phyloP scores from a whole-genome alignment of 2,329 filamentous ascomycete genomes.

The Grosmannia huntii region DNA sequence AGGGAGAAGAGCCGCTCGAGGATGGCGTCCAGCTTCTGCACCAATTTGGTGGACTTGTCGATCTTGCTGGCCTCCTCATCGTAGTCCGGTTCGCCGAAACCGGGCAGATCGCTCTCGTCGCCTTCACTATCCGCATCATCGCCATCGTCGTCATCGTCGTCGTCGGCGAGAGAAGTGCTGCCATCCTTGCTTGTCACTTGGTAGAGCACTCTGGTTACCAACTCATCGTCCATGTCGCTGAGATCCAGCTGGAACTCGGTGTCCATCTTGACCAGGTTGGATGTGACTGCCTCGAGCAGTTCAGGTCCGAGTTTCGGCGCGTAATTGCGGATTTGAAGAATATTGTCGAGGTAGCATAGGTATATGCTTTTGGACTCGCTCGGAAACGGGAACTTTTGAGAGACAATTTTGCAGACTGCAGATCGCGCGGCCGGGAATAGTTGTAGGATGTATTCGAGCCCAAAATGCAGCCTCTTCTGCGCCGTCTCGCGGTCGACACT shows the following conservation, averaged over 20 bases:
- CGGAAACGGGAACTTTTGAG: constrained; percentile 60
- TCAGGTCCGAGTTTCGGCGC: constrained; percentile 66
- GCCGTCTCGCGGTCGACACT: constrained; percentile 51
- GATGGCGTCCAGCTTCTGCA: constrained; percentile 83
- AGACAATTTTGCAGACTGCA: constrained; percentile 54
- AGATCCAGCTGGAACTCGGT: constrained; percentile 90
- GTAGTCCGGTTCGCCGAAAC: constrained; percentile 59
- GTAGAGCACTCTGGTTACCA: constrained; percentile 59
- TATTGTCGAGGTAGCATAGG: constrained; percentile 76
- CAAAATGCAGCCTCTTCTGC: constrained; percentile 61
- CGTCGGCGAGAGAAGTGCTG: not conserved
- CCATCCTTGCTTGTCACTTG: constrained; percentile 25
- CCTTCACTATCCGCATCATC: constrained; percentile 29
- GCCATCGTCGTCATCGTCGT: constrained; percentile 9
- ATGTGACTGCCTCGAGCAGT: constrained; percentile 70
- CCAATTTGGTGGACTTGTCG: constrained; percentile 63
- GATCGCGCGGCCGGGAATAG: constrained; percentile 70
- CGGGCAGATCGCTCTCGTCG: constrained; percentile 48
- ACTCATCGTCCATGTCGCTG: constrained; percentile 83
- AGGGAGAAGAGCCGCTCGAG: constrained; percentile 79
- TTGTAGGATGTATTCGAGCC: constrained; percentile 61
- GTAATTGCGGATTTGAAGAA: constrained; percentile 66
- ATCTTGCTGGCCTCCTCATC: constrained; percentile 51
- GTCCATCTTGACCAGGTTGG: constrained; percentile 84
- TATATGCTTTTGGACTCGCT: constrained; percentile 69